Evolutionary conservation across 441 rosid species (phyloP).

Genomic region (Hypseocharis bilobata): DNA sequence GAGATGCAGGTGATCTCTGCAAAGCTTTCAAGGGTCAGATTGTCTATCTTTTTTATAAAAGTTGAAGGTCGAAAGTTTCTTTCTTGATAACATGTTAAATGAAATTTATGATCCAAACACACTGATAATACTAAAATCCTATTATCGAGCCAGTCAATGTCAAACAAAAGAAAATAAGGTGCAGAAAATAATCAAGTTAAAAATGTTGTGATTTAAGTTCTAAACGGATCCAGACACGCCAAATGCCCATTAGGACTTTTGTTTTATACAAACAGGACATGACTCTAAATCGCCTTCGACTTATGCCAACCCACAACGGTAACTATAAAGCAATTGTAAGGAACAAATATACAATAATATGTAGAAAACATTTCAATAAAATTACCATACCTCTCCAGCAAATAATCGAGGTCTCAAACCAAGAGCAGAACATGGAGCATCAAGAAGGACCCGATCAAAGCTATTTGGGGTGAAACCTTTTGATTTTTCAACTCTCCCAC

Average conservation of each 20-base stretch:
- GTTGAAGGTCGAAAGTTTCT: not conserved
- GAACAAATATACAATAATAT: too few species aligned
- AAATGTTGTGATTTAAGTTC: not conserved
- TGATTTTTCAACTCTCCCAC: constrained; percentile 69
- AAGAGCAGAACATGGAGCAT: constrained; percentile 98
- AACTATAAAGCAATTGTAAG: not conserved
- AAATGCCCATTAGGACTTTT: not conserved
- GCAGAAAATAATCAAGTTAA: not conserved
- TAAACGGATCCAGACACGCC: not conserved
- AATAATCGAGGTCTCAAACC: constrained; percentile 90
- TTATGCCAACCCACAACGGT: not conserved
- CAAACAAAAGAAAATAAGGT: not conserved
- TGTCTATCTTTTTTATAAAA: too few species aligned
- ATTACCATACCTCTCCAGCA: constrained; percentile 58
- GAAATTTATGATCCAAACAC: not conserved
- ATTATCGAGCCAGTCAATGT: not conserved
- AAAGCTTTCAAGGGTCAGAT: not conserved
- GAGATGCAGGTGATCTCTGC: too few species aligned
- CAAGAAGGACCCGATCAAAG: constrained; percentile 86
- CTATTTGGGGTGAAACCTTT: constrained; percentile 70
- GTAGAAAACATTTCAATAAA: not conserved
- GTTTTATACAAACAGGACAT: not conserved
- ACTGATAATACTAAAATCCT: not conserved
- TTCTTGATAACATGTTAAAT: too few species aligned
- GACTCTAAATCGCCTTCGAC: not conserved